phyloP scores from a whole-genome alignment of 2,329 filamentous ascomycete genomes.

The Scopulariopsis brevicaulis region DNA sequence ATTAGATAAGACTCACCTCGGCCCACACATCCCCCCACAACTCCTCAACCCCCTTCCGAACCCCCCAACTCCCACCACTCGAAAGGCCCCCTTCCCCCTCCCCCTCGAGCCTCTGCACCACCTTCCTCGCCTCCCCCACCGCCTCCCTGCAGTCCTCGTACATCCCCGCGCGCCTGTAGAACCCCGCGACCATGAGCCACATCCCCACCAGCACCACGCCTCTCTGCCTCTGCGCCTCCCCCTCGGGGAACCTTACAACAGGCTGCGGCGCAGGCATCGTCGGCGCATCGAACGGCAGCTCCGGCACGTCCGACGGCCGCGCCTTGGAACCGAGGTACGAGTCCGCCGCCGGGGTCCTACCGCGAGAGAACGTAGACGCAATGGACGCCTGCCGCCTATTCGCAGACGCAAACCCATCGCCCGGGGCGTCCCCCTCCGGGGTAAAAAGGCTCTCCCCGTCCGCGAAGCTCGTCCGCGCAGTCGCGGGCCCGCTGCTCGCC shows the following conservation, averaged over 20 bases:
- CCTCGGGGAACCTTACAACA: conserved; percentile 40
- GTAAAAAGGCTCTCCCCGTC: conserved; percentile 39
- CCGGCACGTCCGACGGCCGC: conserved; percentile 26
- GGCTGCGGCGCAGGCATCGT: conserved; percentile 36
- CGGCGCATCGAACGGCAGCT: conserved; percentile 26
- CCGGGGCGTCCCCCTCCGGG: conserved; percentile 28
- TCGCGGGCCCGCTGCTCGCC: conserved; percentile 26
- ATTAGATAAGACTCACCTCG: conserved; percentile 49
- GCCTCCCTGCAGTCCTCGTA: conserved; percentile 72
- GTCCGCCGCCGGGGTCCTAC: conserved; percentile 30
- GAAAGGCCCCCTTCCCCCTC: conserved; percentile 52
- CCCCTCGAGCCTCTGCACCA: conserved; percentile 60
- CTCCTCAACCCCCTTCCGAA: conserved; percentile 70
- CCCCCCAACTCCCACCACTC: conserved; percentile 63
- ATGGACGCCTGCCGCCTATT: conserved; percentile 26
- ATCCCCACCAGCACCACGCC: conserved; percentile 56
- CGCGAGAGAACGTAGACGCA: conserved; percentile 28
- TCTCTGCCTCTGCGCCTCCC: conserved; percentile 37
- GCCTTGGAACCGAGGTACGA: conserved; percentile 30
- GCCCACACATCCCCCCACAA: conserved; percentile 75
- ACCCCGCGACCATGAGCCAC: conserved; percentile 81
- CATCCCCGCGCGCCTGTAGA: conserved; percentile 75
- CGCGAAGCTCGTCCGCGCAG: conserved; percentile 27
- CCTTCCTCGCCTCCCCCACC: conserved; percentile 67
- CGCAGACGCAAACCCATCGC: conserved; percentile 31